Percentiles rank a stretch among this genome's conserved stretches.
Evolutionary conservation across 2,329 filamentous ascomycete genomes (phyloP).

Genomic region (Talaromyces sp.): DNA sequence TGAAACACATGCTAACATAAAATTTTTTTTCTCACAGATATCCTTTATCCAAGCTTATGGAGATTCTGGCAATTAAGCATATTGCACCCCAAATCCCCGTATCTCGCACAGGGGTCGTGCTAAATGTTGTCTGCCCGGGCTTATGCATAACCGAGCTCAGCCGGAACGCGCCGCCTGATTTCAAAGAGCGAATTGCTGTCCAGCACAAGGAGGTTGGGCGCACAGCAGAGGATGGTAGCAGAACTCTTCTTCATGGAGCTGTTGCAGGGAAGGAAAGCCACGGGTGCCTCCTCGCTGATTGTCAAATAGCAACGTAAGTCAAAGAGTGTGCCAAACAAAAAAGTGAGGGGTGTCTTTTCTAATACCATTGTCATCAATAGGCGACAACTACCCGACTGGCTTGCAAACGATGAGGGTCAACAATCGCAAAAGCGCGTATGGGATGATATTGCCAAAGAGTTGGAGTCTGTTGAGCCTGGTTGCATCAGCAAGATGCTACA

Average conservation of each 20-base stretch:
- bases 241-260: conserved; percentile 26
- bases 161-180: conserved; percentile 19
- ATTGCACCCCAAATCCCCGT: conserved; percentile 20
- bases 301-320: conserved; percentile 10
- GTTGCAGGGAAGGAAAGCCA: conserved; percentile 23
- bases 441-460: conserved; percentile 3
- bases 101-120: conserved; percentile 22
- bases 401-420: conserved; percentile 5
- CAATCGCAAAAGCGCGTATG: conserved; percentile 3
- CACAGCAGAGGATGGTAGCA: conserved; percentile 24
- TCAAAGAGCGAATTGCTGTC: conserved; percentile 18
- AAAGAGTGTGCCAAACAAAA: background rate
- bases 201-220: conserved; percentile 19
- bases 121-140: conserved; percentile 30
- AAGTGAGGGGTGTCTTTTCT: background rate
- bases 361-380: background rate
- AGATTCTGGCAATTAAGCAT: conserved; percentile 24
- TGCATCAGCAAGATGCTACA: background rate
- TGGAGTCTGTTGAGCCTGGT: conserved; percentile 8
- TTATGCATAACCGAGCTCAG: conserved; percentile 22
- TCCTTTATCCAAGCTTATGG: conserved; percentile 31
- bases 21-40: conserved; percentile 16
- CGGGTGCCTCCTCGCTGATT: conserved; percentile 13
- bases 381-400: conserved; percentile 4
- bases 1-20: background rate